A percentile compares a stretch with the other conserved stretches of the same genome.
Evolutionary conservation across 2,329 filamentous ascomycete species (phyloP).

Genomic region (Colletotrichum liriopes): DNA sequence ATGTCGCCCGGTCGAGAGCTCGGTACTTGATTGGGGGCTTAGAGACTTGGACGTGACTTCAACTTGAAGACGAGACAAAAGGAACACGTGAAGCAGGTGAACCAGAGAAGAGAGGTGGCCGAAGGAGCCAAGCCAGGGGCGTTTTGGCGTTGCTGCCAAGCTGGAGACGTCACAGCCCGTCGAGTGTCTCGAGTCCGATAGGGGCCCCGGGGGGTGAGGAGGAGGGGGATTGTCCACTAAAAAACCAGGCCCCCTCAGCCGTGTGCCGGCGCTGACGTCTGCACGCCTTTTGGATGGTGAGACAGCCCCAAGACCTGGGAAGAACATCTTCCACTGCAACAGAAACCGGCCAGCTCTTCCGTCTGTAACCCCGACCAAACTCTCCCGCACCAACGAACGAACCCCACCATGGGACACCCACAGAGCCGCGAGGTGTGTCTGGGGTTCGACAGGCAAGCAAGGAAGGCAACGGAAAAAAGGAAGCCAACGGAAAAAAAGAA

Average conservation of each 20-base stretch:
- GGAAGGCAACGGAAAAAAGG: background rate
- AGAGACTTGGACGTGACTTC: background rate
- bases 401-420: background rate
- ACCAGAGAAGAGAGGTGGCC: background rate
- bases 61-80: background rate
- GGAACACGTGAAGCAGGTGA: background rate
- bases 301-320: constrained; percentile 22
- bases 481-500: background rate
- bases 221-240: constrained; percentile 18
- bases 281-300: constrained; percentile 17
- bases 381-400: background rate
- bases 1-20: background rate
- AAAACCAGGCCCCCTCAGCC: background rate
- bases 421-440: background rate
- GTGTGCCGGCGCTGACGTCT: constrained; percentile 21
- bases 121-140: constrained; percentile 32
- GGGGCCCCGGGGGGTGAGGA: background rate
- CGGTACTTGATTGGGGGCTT: background rate
- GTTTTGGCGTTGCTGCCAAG: constrained; percentile 36
- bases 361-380: background rate
- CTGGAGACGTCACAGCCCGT: constrained; percentile 27
- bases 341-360: background rate
- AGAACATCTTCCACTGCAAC: constrained; percentile 24
- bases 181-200: constrained; percentile 7
- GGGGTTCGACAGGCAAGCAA: background rate